Evolutionary conservation across 352 stramenopile genomes (phyloP).

Genomic region (Phytophthora boehmeriae): DNA sequence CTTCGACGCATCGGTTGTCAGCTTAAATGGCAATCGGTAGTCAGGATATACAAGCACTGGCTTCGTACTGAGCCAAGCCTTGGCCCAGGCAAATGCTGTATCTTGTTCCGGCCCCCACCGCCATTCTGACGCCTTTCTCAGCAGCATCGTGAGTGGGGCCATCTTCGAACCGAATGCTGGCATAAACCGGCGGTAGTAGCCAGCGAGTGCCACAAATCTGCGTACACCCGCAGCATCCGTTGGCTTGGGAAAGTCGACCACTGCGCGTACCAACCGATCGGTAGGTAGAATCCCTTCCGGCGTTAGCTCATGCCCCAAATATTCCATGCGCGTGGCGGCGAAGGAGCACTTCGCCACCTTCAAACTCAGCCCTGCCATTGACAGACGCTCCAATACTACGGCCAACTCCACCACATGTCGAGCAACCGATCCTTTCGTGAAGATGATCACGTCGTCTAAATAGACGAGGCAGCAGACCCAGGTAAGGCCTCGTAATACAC

Average conservation of each 20-base stretch:
- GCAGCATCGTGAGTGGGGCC: constrained; percentile 24
- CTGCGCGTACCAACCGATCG: background rate
- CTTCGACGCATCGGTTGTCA: too few species aligned
- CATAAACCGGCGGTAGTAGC: constrained; percentile 33
- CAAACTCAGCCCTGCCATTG: constrained; percentile 5
- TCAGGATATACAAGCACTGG: constrained; percentile 23
- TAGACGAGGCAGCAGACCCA: constrained; percentile 28
- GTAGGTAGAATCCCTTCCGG: too few species aligned
- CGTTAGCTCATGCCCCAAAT: constrained; percentile 27
- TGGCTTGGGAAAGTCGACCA: background rate
- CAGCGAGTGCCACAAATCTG: constrained; percentile 34
- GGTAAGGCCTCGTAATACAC: too few species aligned
- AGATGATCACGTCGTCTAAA: constrained; percentile 32
- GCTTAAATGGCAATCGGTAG: constrained; percentile 34
- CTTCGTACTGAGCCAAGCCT: constrained; percentile 6
- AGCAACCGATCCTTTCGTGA: constrained; percentile 20
- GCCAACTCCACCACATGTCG: constrained; percentile 24
- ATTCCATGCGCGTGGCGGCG: constrained; percentile 17
- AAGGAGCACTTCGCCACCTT: constrained; percentile 33
- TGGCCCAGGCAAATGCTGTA: constrained; percentile 22
- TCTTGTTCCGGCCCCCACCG: constrained; percentile 23
- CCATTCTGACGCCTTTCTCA: constrained; percentile 22
- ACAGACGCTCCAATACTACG: constrained; percentile 19
- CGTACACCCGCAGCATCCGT: too few species aligned
- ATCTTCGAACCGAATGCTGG: constrained; percentile 16